phyloP scores from a whole-genome alignment of 2,329 filamentous ascomycete genomes.

The Clarireedia homoeocarpa region DNA sequence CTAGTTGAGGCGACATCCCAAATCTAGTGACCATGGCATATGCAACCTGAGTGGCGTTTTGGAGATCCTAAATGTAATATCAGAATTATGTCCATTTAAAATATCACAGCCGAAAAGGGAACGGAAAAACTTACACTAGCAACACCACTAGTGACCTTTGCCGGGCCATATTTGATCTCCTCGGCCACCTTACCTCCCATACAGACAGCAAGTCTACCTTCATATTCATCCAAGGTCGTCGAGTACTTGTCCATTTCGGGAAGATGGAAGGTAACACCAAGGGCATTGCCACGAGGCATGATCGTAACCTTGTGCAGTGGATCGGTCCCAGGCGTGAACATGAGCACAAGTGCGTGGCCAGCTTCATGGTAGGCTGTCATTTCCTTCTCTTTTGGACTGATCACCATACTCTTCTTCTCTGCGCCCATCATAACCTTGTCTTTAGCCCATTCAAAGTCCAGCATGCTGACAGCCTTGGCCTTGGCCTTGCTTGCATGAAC shows the following conservation, averaged over 20 bases:
- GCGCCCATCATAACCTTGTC: conserved; percentile 97
- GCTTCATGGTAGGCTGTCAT: conserved; percentile 97
- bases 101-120: background rate
- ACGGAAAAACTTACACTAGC: conserved; percentile 51
- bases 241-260: conserved; percentile 92
- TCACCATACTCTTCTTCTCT: conserved; percentile 81
- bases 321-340: conserved; percentile 66
- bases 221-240: conserved; percentile 74
- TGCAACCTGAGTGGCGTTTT: conserved; percentile 71
- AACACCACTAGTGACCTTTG: conserved; percentile 85
- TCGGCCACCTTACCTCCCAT: conserved; percentile 87
- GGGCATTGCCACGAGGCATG: conserved; percentile 76
- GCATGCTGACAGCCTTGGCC: conserved; percentile 62
- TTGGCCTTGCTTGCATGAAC: conserved; percentile 89
- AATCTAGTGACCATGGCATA: conserved; percentile 83
- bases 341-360: conserved; percentile 83
- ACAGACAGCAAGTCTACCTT: conserved; percentile 69
- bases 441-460: conserved; percentile 93
- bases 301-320: conserved; percentile 97
- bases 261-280: conserved; percentile 82
- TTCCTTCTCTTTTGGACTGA: conserved; percentile 88
- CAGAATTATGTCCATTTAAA: conserved; percentile 19
- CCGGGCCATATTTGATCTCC: conserved; percentile 84
- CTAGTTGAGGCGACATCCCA: conserved; percentile 82
- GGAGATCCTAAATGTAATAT: conserved; percentile 58